Evolutionary conservation across 805 yeast species (phyloP).

Genomic region (Torulaspora gathmanii): DNA sequence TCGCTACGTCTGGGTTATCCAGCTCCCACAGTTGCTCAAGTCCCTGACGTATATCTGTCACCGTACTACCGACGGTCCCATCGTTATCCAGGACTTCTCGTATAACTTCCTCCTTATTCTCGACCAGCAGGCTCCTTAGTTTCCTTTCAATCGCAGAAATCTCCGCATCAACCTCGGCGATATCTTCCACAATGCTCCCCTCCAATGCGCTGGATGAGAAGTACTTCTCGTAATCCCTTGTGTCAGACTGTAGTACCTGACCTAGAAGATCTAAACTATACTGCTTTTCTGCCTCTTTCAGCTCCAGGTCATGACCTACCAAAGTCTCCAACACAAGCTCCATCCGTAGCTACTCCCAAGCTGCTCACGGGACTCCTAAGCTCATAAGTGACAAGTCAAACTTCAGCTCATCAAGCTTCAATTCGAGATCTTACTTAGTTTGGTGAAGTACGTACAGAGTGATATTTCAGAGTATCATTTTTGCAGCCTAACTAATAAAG

Average conservation of each 20-base stretch:
- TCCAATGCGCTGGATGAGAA: conserved; percentile 39
- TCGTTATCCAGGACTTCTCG: conserved; percentile 40
- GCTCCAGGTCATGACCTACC: conserved; percentile 26
- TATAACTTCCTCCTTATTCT: conserved; percentile 37
- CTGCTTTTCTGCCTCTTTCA: conserved; percentile 26
- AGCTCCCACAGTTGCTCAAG: conserved; percentile 33
- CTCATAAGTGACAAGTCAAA: background rate
- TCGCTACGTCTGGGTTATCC: conserved; percentile 14
- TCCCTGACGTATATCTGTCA: conserved; percentile 19
- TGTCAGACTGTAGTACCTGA: conserved; percentile 46
- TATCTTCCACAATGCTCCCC: conserved; percentile 51
- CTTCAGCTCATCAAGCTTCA: too few relatives aligned
- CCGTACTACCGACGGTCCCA: conserved; percentile 10
- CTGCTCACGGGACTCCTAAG: background rate
- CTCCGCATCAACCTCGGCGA: conserved; percentile 65
- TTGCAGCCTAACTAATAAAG: conserved; percentile 1
- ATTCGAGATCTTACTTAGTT: background rate
- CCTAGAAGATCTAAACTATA: conserved; percentile 36
- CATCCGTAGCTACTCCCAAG: conserved; percentile 7
- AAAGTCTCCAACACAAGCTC: conserved; percentile 39
- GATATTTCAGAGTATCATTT: background rate
- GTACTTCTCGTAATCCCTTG: conserved; percentile 42
- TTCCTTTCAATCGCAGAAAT: conserved; percentile 46
- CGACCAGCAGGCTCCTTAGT: conserved; percentile 39
- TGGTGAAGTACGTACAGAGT: background rate